Percentiles rank a stretch among this genome's conserved stretches.
phyloP scores from a whole-genome alignment of 2,329 filamentous ascomycete species.

The Dothideomycetes sp. region DNA sequence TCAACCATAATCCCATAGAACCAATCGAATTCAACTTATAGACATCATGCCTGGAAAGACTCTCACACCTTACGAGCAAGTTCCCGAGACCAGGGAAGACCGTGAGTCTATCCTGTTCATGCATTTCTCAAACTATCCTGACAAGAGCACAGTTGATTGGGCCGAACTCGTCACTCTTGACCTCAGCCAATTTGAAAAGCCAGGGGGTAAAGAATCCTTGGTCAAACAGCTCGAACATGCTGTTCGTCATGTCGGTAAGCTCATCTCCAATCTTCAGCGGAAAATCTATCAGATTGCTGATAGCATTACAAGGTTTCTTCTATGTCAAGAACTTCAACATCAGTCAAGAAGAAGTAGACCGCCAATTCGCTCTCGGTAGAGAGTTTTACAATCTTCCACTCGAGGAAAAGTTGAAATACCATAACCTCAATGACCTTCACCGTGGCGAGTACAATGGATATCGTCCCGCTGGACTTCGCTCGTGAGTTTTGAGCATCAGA shows the following conservation, averaged over 20 bases:
- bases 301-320: constrained; percentile 43
- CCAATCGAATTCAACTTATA: not conserved
- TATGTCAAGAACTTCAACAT: constrained; percentile 56
- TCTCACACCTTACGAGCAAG: constrained; percentile 23
- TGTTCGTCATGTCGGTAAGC: constrained; percentile 24
- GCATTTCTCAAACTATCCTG: too few species aligned
- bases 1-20: too few species aligned
- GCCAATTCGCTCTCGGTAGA: constrained; percentile 53
- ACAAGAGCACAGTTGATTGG: constrained; percentile 35
- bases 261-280: not conserved
- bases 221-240: constrained; percentile 48
- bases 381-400: constrained; percentile 48
- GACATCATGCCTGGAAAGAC: constrained; percentile 16
- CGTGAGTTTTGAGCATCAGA: not conserved
- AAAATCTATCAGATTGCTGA: not conserved
- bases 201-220: constrained; percentile 46
- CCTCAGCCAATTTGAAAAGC: constrained; percentile 44
- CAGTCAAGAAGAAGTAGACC: constrained; percentile 50
- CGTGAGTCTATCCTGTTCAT: not conserved
- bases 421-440: constrained; percentile 22
- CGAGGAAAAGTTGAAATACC: constrained; percentile 52
- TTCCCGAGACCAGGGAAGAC: constrained; percentile 26
- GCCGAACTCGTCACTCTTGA: constrained; percentile 51
- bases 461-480: constrained; percentile 10
- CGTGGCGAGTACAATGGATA: constrained; percentile 26